Evolutionary conservation across 306 rosid species (phyloP).

Genomic region (Dalbergia oliveri): DNA sequence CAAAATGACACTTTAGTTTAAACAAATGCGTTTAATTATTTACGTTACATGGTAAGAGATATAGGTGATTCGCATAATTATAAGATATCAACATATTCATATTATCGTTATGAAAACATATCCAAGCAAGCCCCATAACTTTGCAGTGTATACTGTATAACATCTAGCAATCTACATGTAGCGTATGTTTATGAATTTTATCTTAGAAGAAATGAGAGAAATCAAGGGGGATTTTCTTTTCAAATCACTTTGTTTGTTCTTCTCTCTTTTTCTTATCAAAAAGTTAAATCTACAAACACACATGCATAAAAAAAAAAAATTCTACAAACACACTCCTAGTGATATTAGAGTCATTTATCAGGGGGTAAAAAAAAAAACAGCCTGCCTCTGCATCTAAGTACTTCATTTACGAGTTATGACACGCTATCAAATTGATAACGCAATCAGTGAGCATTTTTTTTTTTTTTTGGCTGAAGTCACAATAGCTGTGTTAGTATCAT

Average conservation of each 20-base stretch:
- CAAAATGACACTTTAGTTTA: neutral
- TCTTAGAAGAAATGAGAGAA: no score
- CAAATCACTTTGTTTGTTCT: no score
- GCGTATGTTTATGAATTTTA: no score
- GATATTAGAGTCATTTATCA: neutral
- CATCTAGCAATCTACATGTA: neutral
- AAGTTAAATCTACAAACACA: no score
- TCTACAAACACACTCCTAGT: no score
- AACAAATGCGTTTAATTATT: neutral
- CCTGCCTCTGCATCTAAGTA: neutral
- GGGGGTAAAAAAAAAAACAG: neutral
- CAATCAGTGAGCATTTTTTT: neutral
- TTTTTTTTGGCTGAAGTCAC: neutral
- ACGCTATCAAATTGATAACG: neutral
- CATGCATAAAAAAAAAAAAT: no score
- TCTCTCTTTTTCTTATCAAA: no score
- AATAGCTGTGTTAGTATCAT: neutral
- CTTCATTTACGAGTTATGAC: neutral
- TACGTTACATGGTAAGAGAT: neutral
- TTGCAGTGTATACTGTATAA: neutral
- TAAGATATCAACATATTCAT: neutral
- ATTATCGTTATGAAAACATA: no score
- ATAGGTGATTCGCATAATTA: neutral
- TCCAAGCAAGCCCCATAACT: neutral
- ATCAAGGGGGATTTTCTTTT: no score